Percentiles rank a stretch among this genome's conserved stretches.
Conservation (phyloP, 768 basidiomycete genomes). For the Auricularia auricula-judae region DNA sequence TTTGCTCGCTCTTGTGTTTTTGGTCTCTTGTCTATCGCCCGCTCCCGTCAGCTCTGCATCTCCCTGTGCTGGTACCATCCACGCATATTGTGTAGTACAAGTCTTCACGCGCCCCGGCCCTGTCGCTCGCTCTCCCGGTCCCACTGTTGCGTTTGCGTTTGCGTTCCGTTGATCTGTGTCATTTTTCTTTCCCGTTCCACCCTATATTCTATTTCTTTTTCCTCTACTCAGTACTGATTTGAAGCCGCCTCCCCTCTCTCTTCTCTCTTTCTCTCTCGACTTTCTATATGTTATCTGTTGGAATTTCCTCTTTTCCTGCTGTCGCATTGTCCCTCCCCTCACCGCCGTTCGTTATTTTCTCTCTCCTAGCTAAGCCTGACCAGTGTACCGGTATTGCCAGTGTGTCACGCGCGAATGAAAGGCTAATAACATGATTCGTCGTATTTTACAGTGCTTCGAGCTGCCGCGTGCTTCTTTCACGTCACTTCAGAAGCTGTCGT, state of each 20-base stretch:
- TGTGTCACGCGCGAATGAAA: background rate
- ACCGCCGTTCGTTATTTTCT: background rate
- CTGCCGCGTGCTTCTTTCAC: too few relatives aligned
- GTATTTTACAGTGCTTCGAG: too few relatives aligned
- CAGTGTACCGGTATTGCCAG: background rate
- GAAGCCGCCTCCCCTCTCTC: constrained; percentile 7
- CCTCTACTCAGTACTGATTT: too few relatives aligned
- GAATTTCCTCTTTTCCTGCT: constrained; percentile 13
- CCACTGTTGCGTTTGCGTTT: background rate
- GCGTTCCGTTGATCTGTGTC: constrained; percentile 3
- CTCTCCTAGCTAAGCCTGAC: background rate
- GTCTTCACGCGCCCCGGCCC: background rate
- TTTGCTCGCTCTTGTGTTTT: background rate
- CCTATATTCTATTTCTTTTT: constrained; percentile 11
- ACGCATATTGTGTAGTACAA: background rate
- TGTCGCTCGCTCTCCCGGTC: background rate
- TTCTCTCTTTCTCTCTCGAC: constrained; percentile 16
- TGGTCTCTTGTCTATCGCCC: background rate
- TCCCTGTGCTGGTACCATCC: background rate
- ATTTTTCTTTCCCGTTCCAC: background rate
- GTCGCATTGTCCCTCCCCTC: constrained; percentile 13
- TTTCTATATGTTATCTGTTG: constrained; percentile 14
- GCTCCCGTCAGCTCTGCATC: background rate
- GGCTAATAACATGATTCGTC: background rate
- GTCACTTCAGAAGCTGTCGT: background rate